Evolutionary conservation across 805 yeast genomes (phyloP).

Genomic region (Sugiyamaella smithiae): DNA sequence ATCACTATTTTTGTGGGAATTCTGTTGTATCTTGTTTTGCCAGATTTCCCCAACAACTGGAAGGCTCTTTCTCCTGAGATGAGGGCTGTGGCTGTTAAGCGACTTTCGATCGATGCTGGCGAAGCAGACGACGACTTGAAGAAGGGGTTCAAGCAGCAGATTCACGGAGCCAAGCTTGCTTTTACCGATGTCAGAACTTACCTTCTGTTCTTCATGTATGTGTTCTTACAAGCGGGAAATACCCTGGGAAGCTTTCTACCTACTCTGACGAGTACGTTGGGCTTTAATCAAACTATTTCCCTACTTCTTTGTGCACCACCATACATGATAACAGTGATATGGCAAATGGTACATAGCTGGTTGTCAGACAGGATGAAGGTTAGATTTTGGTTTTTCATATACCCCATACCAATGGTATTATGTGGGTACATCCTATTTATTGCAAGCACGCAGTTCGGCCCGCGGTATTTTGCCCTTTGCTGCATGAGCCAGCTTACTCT

Average conservation of each 20-base stretch:
- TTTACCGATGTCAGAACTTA: conserved; percentile 25
- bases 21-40: conserved; percentile 40
- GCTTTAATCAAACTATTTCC: conserved; percentile 41
- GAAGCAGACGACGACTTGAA: conserved; percentile 12
- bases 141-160: conserved; percentile 1
- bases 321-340: conserved; percentile 40
- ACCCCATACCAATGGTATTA: conserved; percentile 25
- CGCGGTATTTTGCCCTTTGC: conserved; percentile 56
- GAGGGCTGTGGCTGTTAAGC: conserved; percentile 13
- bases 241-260: conserved; percentile 37
- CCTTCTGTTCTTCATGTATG: conserved; percentile 18
- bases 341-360: conserved; percentile 47
- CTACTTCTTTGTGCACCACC: conserved; percentile 49
- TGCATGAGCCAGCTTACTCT: conserved; percentile 52
- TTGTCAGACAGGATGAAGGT: conserved; percentile 50
- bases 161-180: conserved; percentile 16
- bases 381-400: conserved; percentile 34
- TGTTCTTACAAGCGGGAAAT: conserved; percentile 20
- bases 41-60: conserved; percentile 49
- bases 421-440: background rate
- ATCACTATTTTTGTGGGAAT: conserved; percentile 37
- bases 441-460: conserved; percentile 48
- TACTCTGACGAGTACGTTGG: conserved; percentile 43
- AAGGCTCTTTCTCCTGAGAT: conserved; percentile 19
- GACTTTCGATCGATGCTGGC: conserved; percentile 16